Conservation (phyloP, 139 green algal species). For the Mesotaenium endlicherianum region DNA sequence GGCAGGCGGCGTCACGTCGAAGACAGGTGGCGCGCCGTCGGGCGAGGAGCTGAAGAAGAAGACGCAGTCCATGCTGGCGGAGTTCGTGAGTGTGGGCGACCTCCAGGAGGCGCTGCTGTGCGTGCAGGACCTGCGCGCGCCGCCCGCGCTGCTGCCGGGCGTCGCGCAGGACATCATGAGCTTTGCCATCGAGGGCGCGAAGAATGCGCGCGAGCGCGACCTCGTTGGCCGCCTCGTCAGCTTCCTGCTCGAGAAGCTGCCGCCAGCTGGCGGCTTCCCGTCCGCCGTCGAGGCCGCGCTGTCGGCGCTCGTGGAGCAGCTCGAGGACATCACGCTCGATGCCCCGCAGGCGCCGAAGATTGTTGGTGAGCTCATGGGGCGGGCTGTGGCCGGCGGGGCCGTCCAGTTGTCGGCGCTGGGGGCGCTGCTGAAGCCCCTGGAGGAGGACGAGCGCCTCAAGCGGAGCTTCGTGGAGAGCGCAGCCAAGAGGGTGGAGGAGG, state of each 20-base stretch:
- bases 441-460: too few species aligned
- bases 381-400: constrained; percentile 1
- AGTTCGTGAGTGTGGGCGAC: constrained; percentile 39
- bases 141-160: too few species aligned
- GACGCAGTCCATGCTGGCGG: constrained; percentile 40
- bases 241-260: too few species aligned
- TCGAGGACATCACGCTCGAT: constrained; percentile 35
- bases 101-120: constrained; percentile 52
- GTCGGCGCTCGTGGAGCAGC: too few species aligned
- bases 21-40: not conserved
- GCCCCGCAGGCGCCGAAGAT: constrained; percentile 9
- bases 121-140: constrained; percentile 41
- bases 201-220: too few species aligned
- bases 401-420: not conserved
- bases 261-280: too few species aligned
- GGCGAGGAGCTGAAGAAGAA: constrained; percentile 33
- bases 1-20: not conserved
- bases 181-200: too few species aligned
- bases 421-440: constrained; percentile 7
- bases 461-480: too few species aligned
- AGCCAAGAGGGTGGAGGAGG: too few species aligned
- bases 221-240: too few species aligned
- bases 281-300: too few species aligned
- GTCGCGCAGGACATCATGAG: too few species aligned
- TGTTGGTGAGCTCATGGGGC: constrained; percentile 6